Evolutionary conservation across 2,329 filamentous ascomycete species (phyloP), one percentile per base, ranked within the genome.

Genomic region (Pestalotiopsis sp.): DNA sequence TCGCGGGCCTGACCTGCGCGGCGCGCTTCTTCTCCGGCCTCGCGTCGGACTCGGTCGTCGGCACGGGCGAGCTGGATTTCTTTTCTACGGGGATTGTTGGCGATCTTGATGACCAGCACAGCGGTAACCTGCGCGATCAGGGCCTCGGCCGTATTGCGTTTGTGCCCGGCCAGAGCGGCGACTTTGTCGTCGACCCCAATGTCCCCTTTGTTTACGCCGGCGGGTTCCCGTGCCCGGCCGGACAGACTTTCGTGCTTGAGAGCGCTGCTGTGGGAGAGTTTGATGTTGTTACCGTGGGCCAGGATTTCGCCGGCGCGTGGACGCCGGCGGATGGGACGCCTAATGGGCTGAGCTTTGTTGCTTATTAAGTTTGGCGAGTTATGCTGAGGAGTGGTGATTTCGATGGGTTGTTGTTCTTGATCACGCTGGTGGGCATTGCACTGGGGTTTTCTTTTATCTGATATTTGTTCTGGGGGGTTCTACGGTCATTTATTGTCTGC

Each of bases 41-140:
- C 23, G 39, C 38, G 11, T 49, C 61, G 9, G 61, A 64, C 41
- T 52, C 41, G 20, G 61, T 52, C 39, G 38, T 52, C 41, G 61
- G 61, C 17, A 45, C 61, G 17, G 20, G 61, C 20, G 38, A 64
- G n/a, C 61, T 64, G n/a, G 61, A 64, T 7, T 64, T 64, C 23
- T 64, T 64, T 20, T 41, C n/a, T 2, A 52, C 61, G 20, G 38
- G 41, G 1, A 64, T 64, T 9, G 1, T n/a, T 14, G 6, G 9
- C 2, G 61, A 64, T 38, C 25, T 64, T 4, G 25, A 3, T 23
- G 41, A 11, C n/a, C 61, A 64, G 39, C 38, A 38, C 38, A 64
- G 23, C 39, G 61, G 38, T 14, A 64, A 64, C 39, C 39, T 64
- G 38, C 61, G 61, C 38, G 25, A 64, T 38, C 61, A 52, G 20